phyloP scores from a whole-genome alignment of 768 basidiomycete genomes.

The Pulveroboletus sp. region DNA sequence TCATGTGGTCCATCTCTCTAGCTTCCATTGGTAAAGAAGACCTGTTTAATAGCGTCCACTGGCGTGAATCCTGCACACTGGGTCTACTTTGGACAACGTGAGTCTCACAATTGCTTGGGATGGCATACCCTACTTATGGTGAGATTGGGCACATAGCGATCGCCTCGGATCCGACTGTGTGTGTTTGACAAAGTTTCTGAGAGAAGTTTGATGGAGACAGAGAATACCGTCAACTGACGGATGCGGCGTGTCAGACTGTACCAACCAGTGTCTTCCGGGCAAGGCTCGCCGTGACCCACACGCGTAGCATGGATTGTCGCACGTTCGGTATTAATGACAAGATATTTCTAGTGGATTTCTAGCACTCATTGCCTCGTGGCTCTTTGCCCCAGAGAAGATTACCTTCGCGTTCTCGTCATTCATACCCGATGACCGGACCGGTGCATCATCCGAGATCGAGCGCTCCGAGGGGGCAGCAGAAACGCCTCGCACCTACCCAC shows the following conservation, averaged over 20 bases:
- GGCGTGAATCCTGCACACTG: slow-evolving; percentile 45
- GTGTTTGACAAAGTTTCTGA: slow-evolving; percentile 13
- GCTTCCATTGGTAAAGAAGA: background rate
- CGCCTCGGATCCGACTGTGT: slow-evolving; percentile 31
- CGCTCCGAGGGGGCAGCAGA: background rate
- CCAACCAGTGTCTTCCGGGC: background rate
- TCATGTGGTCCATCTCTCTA: background rate
- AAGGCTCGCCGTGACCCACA: background rate
- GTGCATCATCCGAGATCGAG: background rate
- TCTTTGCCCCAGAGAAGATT: background rate
- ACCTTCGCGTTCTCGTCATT: background rate
- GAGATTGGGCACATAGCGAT: slow-evolving; percentile 19
- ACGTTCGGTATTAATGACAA: slow-evolving; percentile 1
- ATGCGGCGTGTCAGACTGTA: background rate
- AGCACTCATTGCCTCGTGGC: background rate
- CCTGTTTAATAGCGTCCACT: slow-evolving; percentile 34
- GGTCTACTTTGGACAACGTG: slow-evolving; percentile 44
- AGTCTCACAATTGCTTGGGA: slow-evolving; percentile 6
- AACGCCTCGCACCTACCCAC: background rate
- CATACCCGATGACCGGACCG: background rate
- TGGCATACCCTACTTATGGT: slow-evolving; percentile 3
- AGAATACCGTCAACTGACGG: background rate
- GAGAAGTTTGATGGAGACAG: background rate
- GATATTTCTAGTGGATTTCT: background rate
- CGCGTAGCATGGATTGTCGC: background rate